These are phyloP conservation scores for Ambrosia trifida DNA, from an alignment of 129 eudicot species.

Conservation along the genomic window DNA sequence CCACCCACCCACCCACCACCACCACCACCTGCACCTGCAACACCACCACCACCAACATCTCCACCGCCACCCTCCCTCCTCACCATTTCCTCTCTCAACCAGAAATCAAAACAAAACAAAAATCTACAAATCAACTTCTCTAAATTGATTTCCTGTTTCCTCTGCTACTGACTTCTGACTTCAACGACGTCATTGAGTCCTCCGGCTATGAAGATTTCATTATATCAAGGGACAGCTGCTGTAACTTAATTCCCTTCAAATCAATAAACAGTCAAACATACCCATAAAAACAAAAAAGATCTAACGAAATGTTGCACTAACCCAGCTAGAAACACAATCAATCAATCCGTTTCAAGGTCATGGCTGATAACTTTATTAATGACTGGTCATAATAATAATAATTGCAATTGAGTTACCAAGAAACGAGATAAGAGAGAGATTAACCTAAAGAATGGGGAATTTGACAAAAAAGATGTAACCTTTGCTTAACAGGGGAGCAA, in stretches of 20 bases:
- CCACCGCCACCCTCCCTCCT: no score
- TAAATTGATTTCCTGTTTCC: no score
- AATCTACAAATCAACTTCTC: no score
- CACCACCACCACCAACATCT: no score
- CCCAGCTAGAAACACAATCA: constrained; percentile 8
- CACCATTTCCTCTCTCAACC: no score
- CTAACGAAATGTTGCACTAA: constrained; percentile 14
- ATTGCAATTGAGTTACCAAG: constrained; percentile 9
- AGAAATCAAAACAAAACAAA: no score
- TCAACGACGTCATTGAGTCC: no score
- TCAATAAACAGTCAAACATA: neutral
- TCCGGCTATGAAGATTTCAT: no score
- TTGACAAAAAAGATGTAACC: constrained; percentile 1
- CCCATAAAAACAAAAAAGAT: constrained; percentile 17
- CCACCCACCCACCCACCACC: no score
- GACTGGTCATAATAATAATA: neutral
- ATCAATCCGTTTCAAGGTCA: neutral
- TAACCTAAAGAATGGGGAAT: constrained; percentile 15
- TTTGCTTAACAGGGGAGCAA: constrained; percentile 22
- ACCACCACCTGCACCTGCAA: no score
- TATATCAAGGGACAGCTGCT: neutral
- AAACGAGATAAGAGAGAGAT: constrained; percentile 14
- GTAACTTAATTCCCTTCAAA: constrained; percentile 2
- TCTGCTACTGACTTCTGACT: no score
- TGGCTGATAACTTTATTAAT: neutral